Conservation (phyloP, 768 basidiomycete genomes). For the Leccinum barrowsii region DNA sequence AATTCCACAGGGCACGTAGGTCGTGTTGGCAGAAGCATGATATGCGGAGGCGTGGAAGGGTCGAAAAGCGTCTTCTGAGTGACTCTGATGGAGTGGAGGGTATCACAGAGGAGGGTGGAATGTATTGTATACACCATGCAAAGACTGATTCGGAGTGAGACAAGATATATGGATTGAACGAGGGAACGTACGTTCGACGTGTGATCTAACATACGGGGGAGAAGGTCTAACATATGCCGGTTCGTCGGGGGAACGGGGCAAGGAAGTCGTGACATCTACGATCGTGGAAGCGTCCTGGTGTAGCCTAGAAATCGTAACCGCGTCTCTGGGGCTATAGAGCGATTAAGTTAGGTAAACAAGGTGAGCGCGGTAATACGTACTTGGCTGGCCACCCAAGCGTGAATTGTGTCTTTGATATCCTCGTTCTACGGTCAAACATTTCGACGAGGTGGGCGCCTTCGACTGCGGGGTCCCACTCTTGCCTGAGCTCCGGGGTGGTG, state of each 20-base stretch:
- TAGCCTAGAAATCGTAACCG: slow-evolving; percentile 88
- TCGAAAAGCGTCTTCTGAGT: slow-evolving; percentile 28
- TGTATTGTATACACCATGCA: slow-evolving; percentile 89
- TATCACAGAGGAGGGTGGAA: slow-evolving; percentile 37
- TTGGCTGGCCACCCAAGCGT: slow-evolving; percentile 95
- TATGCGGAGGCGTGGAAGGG: slow-evolving; percentile 54
- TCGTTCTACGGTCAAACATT: slow-evolving; percentile 78
- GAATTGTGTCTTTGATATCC: slow-evolving; percentile 88
- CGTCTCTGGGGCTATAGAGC: slow-evolving; percentile 74
- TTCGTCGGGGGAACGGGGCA: slow-evolving; percentile 87
- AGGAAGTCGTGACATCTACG: slow-evolving; percentile 89
- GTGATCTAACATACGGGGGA: slow-evolving; percentile 88
- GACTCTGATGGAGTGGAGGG: slow-evolving; percentile 35
- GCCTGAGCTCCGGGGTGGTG: slow-evolving; percentile 80
- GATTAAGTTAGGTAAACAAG: neutral
- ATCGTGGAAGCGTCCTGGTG: slow-evolving; percentile 78
- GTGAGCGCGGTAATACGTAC: slow-evolving; percentile 51
- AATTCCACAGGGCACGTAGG: slow-evolving; percentile 81
- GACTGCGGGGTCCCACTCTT: slow-evolving; percentile 94
- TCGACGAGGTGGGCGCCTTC: slow-evolving; percentile 81
- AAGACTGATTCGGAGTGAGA: slow-evolving; percentile 51
- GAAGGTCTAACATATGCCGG: slow-evolving; percentile 88
- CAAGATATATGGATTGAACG: slow-evolving; percentile 1
- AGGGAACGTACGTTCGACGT: slow-evolving; percentile 60
- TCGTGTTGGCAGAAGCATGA: slow-evolving; percentile 97